A percentile compares a stretch with the other conserved stretches of the same genome.
Evolutionary conservation across 2,329 filamentous ascomycete genomes (phyloP).

Genomic region (Xylaria sp.): DNA sequence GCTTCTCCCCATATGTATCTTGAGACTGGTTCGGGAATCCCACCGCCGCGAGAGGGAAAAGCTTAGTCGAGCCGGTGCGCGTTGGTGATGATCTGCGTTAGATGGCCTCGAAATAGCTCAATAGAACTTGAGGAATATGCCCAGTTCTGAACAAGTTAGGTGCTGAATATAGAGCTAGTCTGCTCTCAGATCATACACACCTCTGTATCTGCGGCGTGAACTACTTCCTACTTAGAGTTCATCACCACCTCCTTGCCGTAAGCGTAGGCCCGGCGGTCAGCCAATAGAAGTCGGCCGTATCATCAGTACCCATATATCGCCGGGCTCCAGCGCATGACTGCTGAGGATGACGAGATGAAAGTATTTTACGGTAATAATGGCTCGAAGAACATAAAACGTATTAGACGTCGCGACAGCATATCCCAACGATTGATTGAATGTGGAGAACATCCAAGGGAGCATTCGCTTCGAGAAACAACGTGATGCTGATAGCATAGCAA

Average conservation of each 20-base stretch:
- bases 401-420: background rate
- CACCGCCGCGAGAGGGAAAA: background rate
- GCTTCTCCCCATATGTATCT: background rate
- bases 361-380: background rate
- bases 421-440: background rate
- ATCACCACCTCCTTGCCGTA: background rate
- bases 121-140: background rate
- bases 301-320: background rate
- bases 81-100: background rate
- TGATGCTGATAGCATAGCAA: background rate
- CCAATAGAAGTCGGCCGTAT: background rate
- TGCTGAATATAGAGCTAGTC: background rate
- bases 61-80: background rate
- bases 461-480: background rate
- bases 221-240: background rate
- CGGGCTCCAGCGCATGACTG: background rate
- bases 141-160: background rate
- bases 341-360: background rate
- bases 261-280: background rate
- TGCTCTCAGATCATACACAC: background rate
- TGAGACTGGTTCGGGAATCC: background rate
- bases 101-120: background rate
- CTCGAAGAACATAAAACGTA: background rate
- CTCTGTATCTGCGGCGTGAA: background rate
- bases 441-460: background rate